These are phyloP conservation scores for Lipomyces yamanashiensis DNA, from an alignment of 805 yeast genomes.

Conservation along the genomic window DNA sequence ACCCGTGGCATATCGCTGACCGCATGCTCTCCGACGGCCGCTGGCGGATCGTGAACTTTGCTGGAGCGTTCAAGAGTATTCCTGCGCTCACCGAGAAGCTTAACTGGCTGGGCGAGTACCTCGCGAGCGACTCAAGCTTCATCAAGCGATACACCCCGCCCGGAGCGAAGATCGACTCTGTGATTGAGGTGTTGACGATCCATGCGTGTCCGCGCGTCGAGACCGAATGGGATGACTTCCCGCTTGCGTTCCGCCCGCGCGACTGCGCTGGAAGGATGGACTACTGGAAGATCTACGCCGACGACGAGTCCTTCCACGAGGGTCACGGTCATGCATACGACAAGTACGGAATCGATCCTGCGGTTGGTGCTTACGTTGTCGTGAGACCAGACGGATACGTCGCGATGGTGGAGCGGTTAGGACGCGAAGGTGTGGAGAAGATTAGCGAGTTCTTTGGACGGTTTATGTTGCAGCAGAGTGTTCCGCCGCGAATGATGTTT, in stretches of 20 bases:
- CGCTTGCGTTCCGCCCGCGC: conserved; percentile 35
- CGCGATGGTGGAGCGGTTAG: conserved; percentile 38
- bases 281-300: conserved; percentile 43
- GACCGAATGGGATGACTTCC: conserved; percentile 43
- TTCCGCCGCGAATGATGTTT: conserved; percentile 4
- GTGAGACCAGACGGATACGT: conserved; percentile 47
- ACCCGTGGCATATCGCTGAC: conserved; percentile 41
- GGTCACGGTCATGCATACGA: conserved; percentile 43
- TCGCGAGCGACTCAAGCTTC: conserved; percentile 18
- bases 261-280: conserved; percentile 39
- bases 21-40: conserved; percentile 44
- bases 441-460: conserved; percentile 39
- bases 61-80: conserved; percentile 40
- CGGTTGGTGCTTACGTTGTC: conserved; percentile 42
- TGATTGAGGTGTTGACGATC: conserved; percentile 43
- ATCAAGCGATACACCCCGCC: conserved; percentile 42
- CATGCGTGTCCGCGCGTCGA: conserved; percentile 39
- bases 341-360: conserved; percentile 42
- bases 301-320: conserved; percentile 43
- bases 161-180: conserved; percentile 41
- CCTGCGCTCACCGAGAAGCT: background rate
- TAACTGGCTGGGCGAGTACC: conserved; percentile 22
- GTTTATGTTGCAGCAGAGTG: conserved; percentile 11
- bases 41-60: conserved; percentile 43
- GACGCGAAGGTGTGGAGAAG: conserved; percentile 35